These are phyloP conservation scores for Aspergillus candidus DNA, from an alignment of 2,329 filamentous ascomycete species.

Conservation along the genomic window DNA sequence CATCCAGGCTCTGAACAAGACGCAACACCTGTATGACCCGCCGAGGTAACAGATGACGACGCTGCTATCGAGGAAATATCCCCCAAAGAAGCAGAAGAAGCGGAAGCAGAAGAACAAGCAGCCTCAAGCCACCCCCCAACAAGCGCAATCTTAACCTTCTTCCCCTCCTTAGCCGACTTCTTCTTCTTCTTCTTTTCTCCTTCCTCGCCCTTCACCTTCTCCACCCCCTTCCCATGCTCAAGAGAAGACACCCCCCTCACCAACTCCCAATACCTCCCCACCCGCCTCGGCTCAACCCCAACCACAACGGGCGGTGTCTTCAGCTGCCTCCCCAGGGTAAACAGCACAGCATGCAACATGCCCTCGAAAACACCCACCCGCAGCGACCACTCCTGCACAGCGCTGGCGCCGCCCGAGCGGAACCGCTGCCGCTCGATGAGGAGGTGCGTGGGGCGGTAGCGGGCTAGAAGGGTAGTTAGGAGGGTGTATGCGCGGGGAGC, in stretches of 20 bases:
- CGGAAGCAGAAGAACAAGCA: conserved; percentile 1
- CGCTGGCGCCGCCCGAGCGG: conserved; percentile 57
- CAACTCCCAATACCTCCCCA: conserved; percentile 36
- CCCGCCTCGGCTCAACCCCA: conserved; percentile 13
- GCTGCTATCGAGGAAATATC: not conserved
- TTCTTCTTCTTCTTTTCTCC: conserved; percentile 11
- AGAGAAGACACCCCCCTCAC: conserved; percentile 35
- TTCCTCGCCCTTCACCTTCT: conserved; percentile 7
- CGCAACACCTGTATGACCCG: no score
- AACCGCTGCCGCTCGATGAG: conserved; percentile 63
- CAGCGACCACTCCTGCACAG: conserved; percentile 75
- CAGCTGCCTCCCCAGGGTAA: conserved; percentile 42
- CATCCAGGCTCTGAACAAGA: no score
- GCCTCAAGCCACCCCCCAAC: conserved; percentile 49
- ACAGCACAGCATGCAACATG: conserved; percentile 68
- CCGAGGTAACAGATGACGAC: no score
- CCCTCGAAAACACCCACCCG: conserved; percentile 75
- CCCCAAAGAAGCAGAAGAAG: not conserved
- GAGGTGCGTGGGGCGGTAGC: conserved; percentile 58
- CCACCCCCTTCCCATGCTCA: not conserved
- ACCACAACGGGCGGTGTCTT: conserved; percentile 5
- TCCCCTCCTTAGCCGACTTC: conserved; percentile 27
- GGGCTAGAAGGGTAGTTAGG: conserved; percentile 44
- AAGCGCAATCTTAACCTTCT: conserved; percentile 57
- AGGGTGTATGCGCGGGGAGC: conserved; percentile 53